phyloP scores from a whole-genome alignment of 2,329 filamentous ascomycete species.

The Stachybotrys chartarum region DNA sequence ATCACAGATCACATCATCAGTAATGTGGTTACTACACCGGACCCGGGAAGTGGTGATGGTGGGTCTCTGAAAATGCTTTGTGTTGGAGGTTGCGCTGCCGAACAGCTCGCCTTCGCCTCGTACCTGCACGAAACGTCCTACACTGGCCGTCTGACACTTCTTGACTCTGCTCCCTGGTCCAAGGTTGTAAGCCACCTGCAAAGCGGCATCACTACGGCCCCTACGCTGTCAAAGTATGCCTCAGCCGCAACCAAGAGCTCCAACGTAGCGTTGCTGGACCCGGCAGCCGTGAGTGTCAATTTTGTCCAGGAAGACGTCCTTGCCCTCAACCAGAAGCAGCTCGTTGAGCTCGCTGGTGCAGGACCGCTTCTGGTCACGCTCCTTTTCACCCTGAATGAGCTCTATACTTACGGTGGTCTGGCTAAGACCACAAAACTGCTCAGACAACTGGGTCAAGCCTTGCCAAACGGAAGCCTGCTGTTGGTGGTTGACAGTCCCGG shows the following conservation, averaged over 20 bases:
- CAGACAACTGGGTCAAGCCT: constrained; percentile 53
- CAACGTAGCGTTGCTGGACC: constrained; percentile 35
- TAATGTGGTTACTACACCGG: not conserved
- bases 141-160: constrained; percentile 46
- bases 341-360: constrained; percentile 23
- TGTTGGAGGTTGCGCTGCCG: constrained; percentile 53
- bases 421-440: constrained; percentile 72
- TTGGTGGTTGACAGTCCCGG: constrained; percentile 90
- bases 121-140: constrained; percentile 25
- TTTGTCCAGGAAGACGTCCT: constrained; percentile 46
- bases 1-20: constrained; percentile 24
- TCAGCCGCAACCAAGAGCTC: constrained; percentile 36
- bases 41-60: not conserved
- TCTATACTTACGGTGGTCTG: constrained; percentile 71
- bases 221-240: constrained; percentile 44
- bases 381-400: constrained; percentile 92
- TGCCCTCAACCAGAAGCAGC: constrained; percentile 22
- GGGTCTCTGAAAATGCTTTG: constrained; percentile 32
- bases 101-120: constrained; percentile 49
- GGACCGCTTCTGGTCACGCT: constrained; percentile 61
- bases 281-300: constrained; percentile 26
- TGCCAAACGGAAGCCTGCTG: constrained; percentile 57
- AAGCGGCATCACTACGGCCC: constrained; percentile 44
- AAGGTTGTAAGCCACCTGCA: constrained; percentile 53
- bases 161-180: constrained; percentile 80